phyloP scores from a whole-genome alignment of 345 rosid species.

The Brassica juncea region DNA sequence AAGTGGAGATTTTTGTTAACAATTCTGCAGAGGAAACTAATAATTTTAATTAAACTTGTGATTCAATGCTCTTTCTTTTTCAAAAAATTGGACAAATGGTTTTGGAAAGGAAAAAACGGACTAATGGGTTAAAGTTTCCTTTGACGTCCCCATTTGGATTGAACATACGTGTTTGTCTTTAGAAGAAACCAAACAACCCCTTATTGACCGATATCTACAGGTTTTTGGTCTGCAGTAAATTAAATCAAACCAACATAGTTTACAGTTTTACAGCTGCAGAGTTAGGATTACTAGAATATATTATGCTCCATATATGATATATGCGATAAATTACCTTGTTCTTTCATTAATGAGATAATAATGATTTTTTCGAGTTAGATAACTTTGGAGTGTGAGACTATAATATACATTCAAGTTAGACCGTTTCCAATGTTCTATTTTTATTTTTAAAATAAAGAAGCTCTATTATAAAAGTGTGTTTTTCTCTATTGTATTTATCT shows the following conservation, averaged over 20 bases:
- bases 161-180: constrained; percentile 23
- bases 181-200: constrained; percentile 5
- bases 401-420: not conserved
- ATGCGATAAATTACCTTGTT: not conserved
- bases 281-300: no score
- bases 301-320: not conserved
- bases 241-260: constrained; percentile 1
- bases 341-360: not conserved
- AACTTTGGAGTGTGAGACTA: no score
- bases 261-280: not conserved
- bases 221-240: not conserved
- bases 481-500: no score
- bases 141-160: not conserved
- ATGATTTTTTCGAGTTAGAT: no score
- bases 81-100: constrained; percentile 31
- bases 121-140: constrained; percentile 23
- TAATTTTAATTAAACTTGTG: not conserved
- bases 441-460: no score
- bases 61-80: constrained; percentile 9
- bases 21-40: not conserved
- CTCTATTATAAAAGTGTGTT: no score
- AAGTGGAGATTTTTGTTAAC: constrained; percentile 6
- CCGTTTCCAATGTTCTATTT: not conserved
- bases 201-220: not conserved
- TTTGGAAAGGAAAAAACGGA: constrained; percentile 7